Conservation (phyloP, 2,329 filamentous ascomycete species). For the Fusarium poae region DNA sequence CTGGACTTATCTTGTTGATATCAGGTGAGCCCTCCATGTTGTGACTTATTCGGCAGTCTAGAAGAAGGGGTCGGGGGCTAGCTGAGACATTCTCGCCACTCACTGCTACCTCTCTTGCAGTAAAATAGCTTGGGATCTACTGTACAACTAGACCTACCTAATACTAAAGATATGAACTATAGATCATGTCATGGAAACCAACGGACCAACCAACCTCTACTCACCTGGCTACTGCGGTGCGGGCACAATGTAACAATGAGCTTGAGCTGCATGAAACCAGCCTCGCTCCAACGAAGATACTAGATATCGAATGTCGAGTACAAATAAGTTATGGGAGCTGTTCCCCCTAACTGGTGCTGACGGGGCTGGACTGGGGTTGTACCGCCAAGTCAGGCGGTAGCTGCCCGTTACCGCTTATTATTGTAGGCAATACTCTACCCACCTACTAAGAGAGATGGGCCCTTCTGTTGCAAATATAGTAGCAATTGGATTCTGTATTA, state of each 20-base stretch:
- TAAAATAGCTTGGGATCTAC: not conserved
- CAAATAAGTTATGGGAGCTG: slow-evolving; percentile 8
- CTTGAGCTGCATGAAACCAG: slow-evolving; percentile 18
- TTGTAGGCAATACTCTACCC: no score
- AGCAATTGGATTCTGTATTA: slow-evolving; percentile 3
- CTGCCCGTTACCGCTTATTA: not conserved
- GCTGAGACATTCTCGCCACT: slow-evolving; percentile 18
- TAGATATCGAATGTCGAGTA: not conserved
- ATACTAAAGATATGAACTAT: not conserved
- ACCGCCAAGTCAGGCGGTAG: slow-evolving; percentile 4
- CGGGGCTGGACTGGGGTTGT: slow-evolving; percentile 5
- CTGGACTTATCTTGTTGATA: slow-evolving; percentile 9
- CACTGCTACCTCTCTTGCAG: slow-evolving; percentile 1
- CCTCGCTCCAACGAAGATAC: slow-evolving; percentile 1
- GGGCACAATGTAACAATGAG: slow-evolving; percentile 17
- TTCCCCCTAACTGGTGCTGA: slow-evolving; percentile 8
- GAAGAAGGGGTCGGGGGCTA: slow-evolving; percentile 15
- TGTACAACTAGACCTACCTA: not conserved
- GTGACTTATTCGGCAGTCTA: not conserved
- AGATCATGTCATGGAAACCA: slow-evolving; percentile 5
- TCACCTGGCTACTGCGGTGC: slow-evolving; percentile 9
- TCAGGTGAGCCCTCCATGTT: slow-evolving; percentile 13
- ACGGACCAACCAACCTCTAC: slow-evolving; percentile 4
- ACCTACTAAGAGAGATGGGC: no score
- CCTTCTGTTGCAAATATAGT: slow-evolving; percentile 45